phyloP scores from a whole-genome alignment of 805 yeast species.

The Kluyveromyces wickerhamii region DNA sequence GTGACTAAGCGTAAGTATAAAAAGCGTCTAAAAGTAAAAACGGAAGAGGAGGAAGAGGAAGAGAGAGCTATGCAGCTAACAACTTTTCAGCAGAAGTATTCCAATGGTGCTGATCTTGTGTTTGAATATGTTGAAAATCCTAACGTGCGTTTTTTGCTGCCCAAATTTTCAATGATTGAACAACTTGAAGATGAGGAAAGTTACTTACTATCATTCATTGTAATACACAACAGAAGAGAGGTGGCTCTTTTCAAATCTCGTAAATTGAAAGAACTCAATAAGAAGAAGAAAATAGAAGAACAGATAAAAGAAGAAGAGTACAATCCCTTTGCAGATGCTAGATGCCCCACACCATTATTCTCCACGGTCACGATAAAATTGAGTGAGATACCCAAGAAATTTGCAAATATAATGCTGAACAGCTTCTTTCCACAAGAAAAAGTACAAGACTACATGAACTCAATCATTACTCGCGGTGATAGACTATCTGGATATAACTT shows the following conservation, averaged over 20 bases:
- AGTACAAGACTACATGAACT: slow-evolving; percentile 55
- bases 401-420: slow-evolving; percentile 54
- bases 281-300: slow-evolving; percentile 17
- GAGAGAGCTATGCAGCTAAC: slow-evolving; percentile 52
- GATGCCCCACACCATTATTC: slow-evolving; percentile 34
- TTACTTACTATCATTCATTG: slow-evolving; percentile 27
- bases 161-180: slow-evolving; percentile 72
- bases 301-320: slow-evolving; percentile 10
- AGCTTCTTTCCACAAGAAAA: slow-evolving; percentile 52
- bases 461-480: slow-evolving; percentile 49
- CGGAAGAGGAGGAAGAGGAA: slow-evolving; percentile 14
- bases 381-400: slow-evolving; percentile 56
- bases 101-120: slow-evolving; percentile 61
- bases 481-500: slow-evolving; percentile 54
- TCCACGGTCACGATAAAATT: slow-evolving; percentile 63
- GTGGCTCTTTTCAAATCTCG: slow-evolving; percentile 13
- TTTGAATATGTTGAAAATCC: slow-evolving; percentile 82
- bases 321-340: slow-evolving; percentile 26
- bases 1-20: slow-evolving; percentile 9
- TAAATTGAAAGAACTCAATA: slow-evolving; percentile 3
- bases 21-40: slow-evolving; percentile 9
- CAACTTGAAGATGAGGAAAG: slow-evolving; percentile 23
- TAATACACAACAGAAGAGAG: slow-evolving; percentile 26
- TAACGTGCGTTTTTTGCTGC: slow-evolving; percentile 62
- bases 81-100: slow-evolving; percentile 68